phyloP scores from a whole-genome alignment of 495 filamentous ascomycete genomes.

The Melanomma pulvis-pyrius region DNA sequence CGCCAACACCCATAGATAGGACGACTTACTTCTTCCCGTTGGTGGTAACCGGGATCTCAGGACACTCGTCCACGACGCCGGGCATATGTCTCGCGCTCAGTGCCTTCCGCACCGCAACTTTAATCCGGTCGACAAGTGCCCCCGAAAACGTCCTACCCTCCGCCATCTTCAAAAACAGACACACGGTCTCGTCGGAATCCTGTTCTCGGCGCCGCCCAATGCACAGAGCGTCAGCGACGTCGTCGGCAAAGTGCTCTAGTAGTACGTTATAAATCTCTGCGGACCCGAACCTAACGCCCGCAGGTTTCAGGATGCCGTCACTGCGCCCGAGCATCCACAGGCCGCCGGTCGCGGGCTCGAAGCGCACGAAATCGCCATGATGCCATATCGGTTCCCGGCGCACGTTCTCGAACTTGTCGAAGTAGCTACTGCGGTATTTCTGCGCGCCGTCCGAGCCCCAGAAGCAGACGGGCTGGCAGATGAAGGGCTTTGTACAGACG shows the following conservation, averaged over 20 bases:
- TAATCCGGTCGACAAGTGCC: conserved; percentile 62
- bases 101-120: conserved; percentile 66
- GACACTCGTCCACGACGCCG: conserved; percentile 73
- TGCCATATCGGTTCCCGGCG: conserved; percentile 66
- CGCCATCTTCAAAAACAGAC: conserved; percentile 79
- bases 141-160: conserved; percentile 53
- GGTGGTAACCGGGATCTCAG: conserved; percentile 81
- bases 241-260: conserved; percentile 72
- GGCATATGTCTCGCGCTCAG: conserved; percentile 87
- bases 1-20: too few species aligned
- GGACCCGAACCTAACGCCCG: conserved; percentile 75
- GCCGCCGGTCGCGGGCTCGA: conserved; percentile 74
- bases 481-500: conserved; percentile 84
- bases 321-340: conserved; percentile 80
- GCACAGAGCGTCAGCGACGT: conserved; percentile 82
- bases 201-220: conserved; percentile 72
- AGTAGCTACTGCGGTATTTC: conserved; percentile 82
- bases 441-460: conserved; percentile 72
- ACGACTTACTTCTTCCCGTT: conserved; percentile 82
- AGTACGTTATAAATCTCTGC: conserved; percentile 94
- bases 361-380: conserved; percentile 88
- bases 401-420: conserved; percentile 69
- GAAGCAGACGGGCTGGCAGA: conserved; percentile 87
- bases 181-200: conserved; percentile 82
- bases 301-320: conserved; percentile 78